Evolutionary conservation across 2,329 filamentous ascomycete genomes (phyloP).

Genomic region (Penicillium sp.): DNA sequence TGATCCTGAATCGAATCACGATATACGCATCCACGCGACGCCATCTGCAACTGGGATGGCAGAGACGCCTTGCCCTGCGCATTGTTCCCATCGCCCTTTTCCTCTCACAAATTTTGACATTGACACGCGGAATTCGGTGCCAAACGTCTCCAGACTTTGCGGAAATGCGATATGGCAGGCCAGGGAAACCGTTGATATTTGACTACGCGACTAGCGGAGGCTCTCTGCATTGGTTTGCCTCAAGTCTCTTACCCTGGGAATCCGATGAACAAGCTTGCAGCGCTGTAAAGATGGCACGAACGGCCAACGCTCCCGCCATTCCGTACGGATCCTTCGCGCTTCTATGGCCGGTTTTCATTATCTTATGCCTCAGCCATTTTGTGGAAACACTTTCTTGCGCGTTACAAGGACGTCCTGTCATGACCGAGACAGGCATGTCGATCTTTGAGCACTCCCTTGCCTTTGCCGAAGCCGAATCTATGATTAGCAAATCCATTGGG

Average conservation of each 20-base stretch:
- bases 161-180: constrained; percentile 67
- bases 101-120: constrained; percentile 62
- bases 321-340: constrained; percentile 76
- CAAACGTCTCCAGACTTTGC: constrained; percentile 78
- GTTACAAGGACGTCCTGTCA: constrained; percentile 75
- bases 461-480: constrained; percentile 91
- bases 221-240: constrained; percentile 71
- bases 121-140: constrained; percentile 86
- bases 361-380: constrained; percentile 72
- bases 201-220: constrained; percentile 70
- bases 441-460: constrained; percentile 94
- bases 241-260: constrained; percentile 70
- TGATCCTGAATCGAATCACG: constrained; percentile 85
- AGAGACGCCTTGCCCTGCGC: constrained; percentile 68
- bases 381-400: constrained; percentile 86
- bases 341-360: constrained; percentile 53
- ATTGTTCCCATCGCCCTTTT: constrained; percentile 71
- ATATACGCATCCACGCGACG: constrained; percentile 90
- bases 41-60: constrained; percentile 73
- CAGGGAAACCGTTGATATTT: constrained; percentile 63
- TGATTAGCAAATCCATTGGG: constrained; percentile 76
- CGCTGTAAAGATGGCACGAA: constrained; percentile 70
- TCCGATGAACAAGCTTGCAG: constrained; percentile 73
- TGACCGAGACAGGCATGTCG: constrained; percentile 91
- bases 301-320: constrained; percentile 43